These are phyloP conservation scores for Naganishia randhawae DNA, from an alignment of 768 basidiomycete genomes.

Conservation along the genomic window DNA sequence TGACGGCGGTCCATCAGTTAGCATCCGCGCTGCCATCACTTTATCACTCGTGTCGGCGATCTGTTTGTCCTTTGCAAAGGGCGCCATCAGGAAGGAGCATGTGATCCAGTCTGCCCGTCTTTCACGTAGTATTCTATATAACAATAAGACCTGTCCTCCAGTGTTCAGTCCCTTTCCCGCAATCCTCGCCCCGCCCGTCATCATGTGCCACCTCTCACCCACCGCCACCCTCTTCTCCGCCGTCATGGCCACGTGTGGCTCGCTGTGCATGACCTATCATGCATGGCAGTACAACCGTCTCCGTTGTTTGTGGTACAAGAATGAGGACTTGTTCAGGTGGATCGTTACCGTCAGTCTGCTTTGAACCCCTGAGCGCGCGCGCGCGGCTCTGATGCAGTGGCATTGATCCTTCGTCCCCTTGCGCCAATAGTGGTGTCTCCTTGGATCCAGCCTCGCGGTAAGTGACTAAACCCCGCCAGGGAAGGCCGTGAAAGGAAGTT, in stretches of 20 bases:
- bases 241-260: slow-evolving; percentile 35
- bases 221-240: slow-evolving; percentile 33
- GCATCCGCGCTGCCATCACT: too few species aligned
- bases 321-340: slow-evolving; percentile 35
- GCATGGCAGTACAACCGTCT: slow-evolving; percentile 35
- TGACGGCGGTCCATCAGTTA: too few species aligned
- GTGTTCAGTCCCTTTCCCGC: too few species aligned
- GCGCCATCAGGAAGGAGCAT: too few species aligned
- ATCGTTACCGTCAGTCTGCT: slow-evolving; percentile 2
- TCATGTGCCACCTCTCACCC: slow-evolving; percentile 20
- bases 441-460: slow-evolving; percentile 10
- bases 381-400: too few species aligned
- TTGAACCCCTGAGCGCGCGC: too few species aligned
- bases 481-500: not conserved
- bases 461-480: not conserved
- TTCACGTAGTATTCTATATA: too few species aligned
- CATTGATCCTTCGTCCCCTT: not conserved
- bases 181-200: too few species aligned
- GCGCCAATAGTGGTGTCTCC: slow-evolving; percentile 2
- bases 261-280: slow-evolving; percentile 37
- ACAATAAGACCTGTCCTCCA: too few species aligned
- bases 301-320: slow-evolving; percentile 31
- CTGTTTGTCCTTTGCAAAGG: too few species aligned
- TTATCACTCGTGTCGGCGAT: too few species aligned
- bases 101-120: too few species aligned